Conservation (phyloP, 1,284 basidiomycete species). For the Pisolithus thermaeus region DNA sequence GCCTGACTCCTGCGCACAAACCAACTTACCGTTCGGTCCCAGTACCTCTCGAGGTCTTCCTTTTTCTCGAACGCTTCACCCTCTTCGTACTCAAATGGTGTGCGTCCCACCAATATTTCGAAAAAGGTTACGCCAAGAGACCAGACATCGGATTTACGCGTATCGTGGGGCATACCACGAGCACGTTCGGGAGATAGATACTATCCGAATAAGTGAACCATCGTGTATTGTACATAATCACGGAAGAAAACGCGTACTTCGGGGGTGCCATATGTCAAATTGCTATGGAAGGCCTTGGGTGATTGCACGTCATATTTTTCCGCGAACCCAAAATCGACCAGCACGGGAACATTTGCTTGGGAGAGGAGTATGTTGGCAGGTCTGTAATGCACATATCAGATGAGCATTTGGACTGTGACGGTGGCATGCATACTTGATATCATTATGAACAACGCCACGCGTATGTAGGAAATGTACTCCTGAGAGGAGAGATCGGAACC, state of each 20-base stretch:
- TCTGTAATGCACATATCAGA: slow-evolving; percentile 31
- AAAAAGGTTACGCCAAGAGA: slow-evolving; percentile 90
- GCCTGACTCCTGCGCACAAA: neutral
- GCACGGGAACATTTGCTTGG: slow-evolving; percentile 65
- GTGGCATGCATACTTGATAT: slow-evolving; percentile 71
- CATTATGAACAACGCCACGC: slow-evolving; percentile 87
- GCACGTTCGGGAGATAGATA: slow-evolving; percentile 89
- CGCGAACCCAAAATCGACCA: slow-evolving; percentile 92
- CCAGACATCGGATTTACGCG: slow-evolving; percentile 90
- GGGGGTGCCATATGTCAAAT: slow-evolving; percentile 84
- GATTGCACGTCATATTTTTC: slow-evolving; percentile 65
- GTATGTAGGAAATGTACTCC: slow-evolving; percentile 85
- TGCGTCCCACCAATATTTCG: slow-evolving; percentile 85
- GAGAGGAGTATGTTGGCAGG: slow-evolving; percentile 87
- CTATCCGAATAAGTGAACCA: slow-evolving; percentile 31
- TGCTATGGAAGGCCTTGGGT: slow-evolving; percentile 71
- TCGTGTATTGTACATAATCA: neutral
- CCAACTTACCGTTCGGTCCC: slow-evolving; percentile 63
- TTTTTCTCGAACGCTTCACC: slow-evolving; percentile 79
- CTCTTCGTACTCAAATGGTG: slow-evolving; percentile 84
- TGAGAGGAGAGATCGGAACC: slow-evolving; percentile 83
- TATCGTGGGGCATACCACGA: slow-evolving; percentile 81
- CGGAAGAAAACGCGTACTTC: slow-evolving; percentile 47
- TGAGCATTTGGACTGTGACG: neutral
- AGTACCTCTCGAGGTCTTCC: slow-evolving; percentile 79